Evolutionary conservation across 2,329 filamentous ascomycete genomes (phyloP).

Genomic region (Xylariaceae sp.): DNA sequence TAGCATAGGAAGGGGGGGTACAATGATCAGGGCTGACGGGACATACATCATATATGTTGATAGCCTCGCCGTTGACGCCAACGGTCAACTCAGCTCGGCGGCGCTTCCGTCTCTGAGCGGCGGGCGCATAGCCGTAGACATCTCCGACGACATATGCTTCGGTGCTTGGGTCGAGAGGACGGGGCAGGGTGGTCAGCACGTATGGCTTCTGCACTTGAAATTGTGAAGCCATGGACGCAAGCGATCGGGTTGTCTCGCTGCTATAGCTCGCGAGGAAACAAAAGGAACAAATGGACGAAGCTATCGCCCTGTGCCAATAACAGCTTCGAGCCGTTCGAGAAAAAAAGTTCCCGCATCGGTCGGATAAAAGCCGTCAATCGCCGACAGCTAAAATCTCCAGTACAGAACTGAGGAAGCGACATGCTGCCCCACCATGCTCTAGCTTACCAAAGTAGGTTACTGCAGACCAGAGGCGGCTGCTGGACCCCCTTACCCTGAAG

Average conservation of each 20-base stretch:
- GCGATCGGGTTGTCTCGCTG: neutral
- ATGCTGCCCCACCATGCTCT: no score
- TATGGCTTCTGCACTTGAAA: constrained; percentile 63
- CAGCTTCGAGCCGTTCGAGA: constrained; percentile 5
- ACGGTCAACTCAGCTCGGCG: constrained; percentile 57
- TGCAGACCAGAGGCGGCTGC: neutral
- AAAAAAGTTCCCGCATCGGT: constrained; percentile 26
- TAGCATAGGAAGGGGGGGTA: neutral
- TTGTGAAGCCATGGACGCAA: constrained; percentile 49
- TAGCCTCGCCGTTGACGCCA: constrained; percentile 61
- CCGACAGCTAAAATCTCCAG: constrained; percentile 8
- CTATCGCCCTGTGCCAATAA: no score
- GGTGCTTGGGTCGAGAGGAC: constrained; percentile 48
- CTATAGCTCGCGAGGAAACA: constrained; percentile 7
- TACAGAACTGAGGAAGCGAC: no score
- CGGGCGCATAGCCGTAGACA: constrained; percentile 56
- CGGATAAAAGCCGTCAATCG: constrained; percentile 11
- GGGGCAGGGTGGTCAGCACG: constrained; percentile 56
- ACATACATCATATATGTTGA: constrained; percentile 59
- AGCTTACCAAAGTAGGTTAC: no score
- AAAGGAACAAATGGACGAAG: neutral
- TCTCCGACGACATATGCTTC: constrained; percentile 55
- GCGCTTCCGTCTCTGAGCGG: constrained; percentile 58
- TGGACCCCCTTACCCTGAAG: no score
- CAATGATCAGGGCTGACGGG: neutral